phyloP scores from a whole-genome alignment of 441 rosid species.

The Erysimum cheiri region DNA sequence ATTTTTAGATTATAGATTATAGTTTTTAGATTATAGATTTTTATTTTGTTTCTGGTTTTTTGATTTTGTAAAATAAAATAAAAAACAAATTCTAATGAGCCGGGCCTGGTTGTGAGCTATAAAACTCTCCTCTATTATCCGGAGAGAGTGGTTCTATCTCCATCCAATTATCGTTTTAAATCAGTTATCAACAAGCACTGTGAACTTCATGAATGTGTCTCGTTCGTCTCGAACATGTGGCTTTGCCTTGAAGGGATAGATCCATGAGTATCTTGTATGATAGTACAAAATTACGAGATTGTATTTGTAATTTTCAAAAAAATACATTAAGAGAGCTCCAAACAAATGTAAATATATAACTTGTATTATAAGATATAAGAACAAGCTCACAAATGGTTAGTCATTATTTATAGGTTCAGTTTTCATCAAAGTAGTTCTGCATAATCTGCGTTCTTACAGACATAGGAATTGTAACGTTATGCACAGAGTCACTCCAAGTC shows the following conservation, averaged over 20 bases:
- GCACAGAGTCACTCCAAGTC: constrained; percentile 56
- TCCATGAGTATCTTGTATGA: neutral
- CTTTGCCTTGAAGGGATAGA: neutral
- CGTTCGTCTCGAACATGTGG: too few relatives aligned
- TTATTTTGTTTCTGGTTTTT: too few relatives aligned
- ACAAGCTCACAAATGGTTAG: neutral
- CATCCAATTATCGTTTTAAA: neutral
- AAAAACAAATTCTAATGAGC: too few relatives aligned
- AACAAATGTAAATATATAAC: neutral
- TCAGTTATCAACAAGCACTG: neutral
- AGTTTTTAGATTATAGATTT: too few relatives aligned
- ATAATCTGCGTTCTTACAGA: constrained; percentile 43
- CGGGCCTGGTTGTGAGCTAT: too few relatives aligned
- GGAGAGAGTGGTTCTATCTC: too few relatives aligned
- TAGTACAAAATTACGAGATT: neutral
- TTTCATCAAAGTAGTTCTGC: constrained; percentile 34
- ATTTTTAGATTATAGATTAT: too few relatives aligned
- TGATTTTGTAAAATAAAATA: too few relatives aligned
- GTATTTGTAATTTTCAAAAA: too few relatives aligned
- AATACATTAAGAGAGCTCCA: neutral
- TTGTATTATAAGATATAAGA: too few relatives aligned
- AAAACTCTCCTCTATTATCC: too few relatives aligned
- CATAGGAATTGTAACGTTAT: constrained; percentile 53
- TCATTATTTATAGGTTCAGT: constrained; percentile 1
- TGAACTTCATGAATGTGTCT: neutral